Evolutionary conservation across 2,329 filamentous ascomycete genomes (phyloP).

Genomic region (Chalaropsis ovoidea): DNA sequence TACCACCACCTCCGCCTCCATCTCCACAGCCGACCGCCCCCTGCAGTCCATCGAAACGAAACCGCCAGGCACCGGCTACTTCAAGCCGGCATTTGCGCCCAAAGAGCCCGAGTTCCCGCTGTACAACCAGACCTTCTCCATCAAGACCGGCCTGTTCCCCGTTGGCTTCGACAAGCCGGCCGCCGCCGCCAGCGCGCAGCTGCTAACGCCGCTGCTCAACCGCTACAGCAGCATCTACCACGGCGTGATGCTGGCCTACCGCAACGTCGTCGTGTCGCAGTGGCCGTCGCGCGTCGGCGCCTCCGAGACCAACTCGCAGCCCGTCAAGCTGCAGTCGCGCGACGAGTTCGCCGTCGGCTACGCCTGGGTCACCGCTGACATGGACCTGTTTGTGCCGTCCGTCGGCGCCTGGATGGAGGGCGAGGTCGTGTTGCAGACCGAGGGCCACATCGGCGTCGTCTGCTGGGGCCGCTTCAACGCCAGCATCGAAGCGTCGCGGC

Average conservation of each 20-base stretch:
- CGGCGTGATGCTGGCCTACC: slow-evolving; percentile 66
- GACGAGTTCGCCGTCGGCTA: slow-evolving; percentile 82
- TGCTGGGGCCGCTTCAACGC: slow-evolving; percentile 91
- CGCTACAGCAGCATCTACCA: slow-evolving; percentile 63
- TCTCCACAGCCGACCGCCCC: slow-evolving; percentile 31
- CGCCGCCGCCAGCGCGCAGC: slow-evolving; percentile 60
- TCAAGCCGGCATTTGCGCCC: slow-evolving; percentile 34
- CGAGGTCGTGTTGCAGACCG: slow-evolving; percentile 73
- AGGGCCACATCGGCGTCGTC: slow-evolving; percentile 78
- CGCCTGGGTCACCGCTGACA: slow-evolving; percentile 79
- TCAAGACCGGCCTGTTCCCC: slow-evolving; percentile 68
- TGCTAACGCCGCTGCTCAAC: slow-evolving; percentile 64
- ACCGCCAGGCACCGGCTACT: slow-evolving; percentile 32
- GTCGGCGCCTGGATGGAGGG: slow-evolving; percentile 68
- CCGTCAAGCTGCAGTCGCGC: slow-evolving; percentile 42
- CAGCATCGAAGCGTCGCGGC: slow-evolving; percentile 63
- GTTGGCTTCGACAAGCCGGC: slow-evolving; percentile 59
- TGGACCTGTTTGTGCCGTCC: slow-evolving; percentile 69
- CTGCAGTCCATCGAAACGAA: slow-evolving; percentile 29
- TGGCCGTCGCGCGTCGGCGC: slow-evolving; percentile 42
- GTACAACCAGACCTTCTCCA: slow-evolving; percentile 65
- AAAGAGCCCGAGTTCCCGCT: slow-evolving; percentile 54
- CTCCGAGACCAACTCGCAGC: slow-evolving; percentile 40
- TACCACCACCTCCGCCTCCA: slow-evolving; percentile 29
- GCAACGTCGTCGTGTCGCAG: slow-evolving; percentile 56